Evolutionary conservation across 2,329 filamentous ascomycete genomes (phyloP), one percentile per base, ranked within the genome.

Genomic region (Aspergillus neotritici): DNA sequence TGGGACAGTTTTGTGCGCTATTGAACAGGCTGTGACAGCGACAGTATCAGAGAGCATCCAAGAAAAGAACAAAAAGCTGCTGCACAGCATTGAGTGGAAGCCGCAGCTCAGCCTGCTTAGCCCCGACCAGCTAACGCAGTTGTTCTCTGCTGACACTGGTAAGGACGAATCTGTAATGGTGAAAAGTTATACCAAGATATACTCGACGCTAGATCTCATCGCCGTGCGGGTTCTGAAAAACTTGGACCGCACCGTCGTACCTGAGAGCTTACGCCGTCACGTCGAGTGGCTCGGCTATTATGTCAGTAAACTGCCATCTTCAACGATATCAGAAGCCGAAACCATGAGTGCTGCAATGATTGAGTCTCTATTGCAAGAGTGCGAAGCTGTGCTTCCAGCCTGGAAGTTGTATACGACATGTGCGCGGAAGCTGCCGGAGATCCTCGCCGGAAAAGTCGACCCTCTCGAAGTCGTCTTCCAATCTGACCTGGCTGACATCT

Each of bases 401-500:
- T 67, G 62, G 63, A 58, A 55, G 44, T 38, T 68, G 8, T 60
- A 57, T 42, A 56, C 62, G 2, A 43, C 46, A 1, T 54, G 61
- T 15, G 62, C 54, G 7, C 57, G 62, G n/a, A 53, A 57, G 12
- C 52, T 69, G 5, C 45, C 47, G 2, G 48, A 42, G 5, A 66
- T 71, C 14, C 48, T 70, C 4, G 34, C 49, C 3, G 63, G 61
- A 2, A 55, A 61, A 29, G 48, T 59, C 5, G 61, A 69, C 38
- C 64, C 67, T 0, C 50, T 69, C 0, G 50, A 65, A 21, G 49
- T 70, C 10, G 57, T 70, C n/a, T 68, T 69, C 44, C 58, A 60
- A 30, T 53, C 58, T 1, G 56, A 61, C 14, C 48, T 64, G 2
- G 62, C 70, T 1, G 62, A 63, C 33, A 49, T 51, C 2, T 62